Evolutionary conservation across 164 flowering plant species (phyloP), one percentile per base, ranked within the genome.

Genomic region (Chimonanthus praecox): DNA sequence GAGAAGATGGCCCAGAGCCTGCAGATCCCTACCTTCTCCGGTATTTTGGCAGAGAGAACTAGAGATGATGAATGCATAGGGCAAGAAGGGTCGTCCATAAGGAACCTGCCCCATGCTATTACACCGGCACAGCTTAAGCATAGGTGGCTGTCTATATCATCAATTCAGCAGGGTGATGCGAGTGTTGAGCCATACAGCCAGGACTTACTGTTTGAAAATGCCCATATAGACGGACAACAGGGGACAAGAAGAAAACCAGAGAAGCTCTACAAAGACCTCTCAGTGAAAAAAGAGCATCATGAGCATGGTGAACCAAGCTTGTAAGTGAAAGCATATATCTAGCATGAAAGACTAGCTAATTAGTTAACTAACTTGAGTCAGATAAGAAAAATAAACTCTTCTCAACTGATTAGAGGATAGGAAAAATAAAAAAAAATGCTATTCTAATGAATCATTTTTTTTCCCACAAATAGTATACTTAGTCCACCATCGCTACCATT

Each of bases 121-220:
- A 78, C 47, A 78, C 18, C 58, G 15, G 64, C 71, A 21, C 78
- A 58, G 33, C 49, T 69, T 16, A 80, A 77, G 74, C 80, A 75
- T 33, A 58, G 68, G 71, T 71, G 70, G 77, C 51, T 69, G 70
- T 81, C 82, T 46, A 20, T 81, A 45, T 75, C 85, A 68, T 71
- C 79, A 8, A 75, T 79, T 75, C 85, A 78, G 72, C 83, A 81
- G 50, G 79, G 67, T 65, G 85, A 83, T 69, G 79, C 72, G 50
- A 83, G 83, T 61, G 79, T 81, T 2, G 80, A 83, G 74, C 80
- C 77, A 49, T 83, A 83, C 77, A 83, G 85, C 73, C 85, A 81
- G 69, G 83, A 83, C 60, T 77, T 83, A 73, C 47, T 74, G 71
- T 83, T 81, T 77, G 85, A 83, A 58, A 80, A 78, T 69, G 81